phyloP scores from a whole-genome alignment of 1,139 yeast genomes.

The Suhomyces yuchorum region DNA sequence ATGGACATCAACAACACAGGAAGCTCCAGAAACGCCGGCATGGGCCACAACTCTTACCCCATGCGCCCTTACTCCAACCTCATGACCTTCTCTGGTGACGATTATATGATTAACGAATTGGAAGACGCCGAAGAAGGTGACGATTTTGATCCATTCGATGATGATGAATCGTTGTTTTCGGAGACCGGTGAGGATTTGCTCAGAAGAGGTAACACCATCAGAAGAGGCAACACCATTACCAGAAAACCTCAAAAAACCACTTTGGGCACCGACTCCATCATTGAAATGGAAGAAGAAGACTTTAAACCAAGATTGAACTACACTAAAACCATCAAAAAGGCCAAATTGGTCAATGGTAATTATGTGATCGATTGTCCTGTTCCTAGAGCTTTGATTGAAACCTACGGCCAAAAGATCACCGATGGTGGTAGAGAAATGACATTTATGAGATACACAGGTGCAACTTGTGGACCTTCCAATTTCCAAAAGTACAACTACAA shows the following conservation, averaged over 20 bases:
- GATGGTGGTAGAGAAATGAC: conserved; percentile 65
- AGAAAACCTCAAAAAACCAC: conserved; percentile 21
- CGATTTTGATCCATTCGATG: conserved; percentile 48
- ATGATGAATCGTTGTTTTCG: conserved; percentile 46
- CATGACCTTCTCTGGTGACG: conserved; percentile 40
- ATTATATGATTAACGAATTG: conserved; percentile 44
- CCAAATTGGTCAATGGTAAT: conserved; percentile 66
- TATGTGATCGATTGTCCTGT: conserved; percentile 81
- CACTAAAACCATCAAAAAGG: conserved; percentile 52
- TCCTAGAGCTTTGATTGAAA: conserved; percentile 57
- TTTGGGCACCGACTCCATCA: conserved; percentile 15
- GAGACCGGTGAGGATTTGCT: conserved; percentile 45
- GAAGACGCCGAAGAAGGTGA: conserved; percentile 45
- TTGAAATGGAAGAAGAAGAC: conserved; percentile 40
- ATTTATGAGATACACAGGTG: conserved; percentile 79
- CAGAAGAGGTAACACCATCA: conserved; percentile 38
- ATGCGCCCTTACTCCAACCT: conserved; percentile 27
- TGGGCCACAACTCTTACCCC: conserved; percentile 12
- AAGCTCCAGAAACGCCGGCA: conserved; percentile 8
- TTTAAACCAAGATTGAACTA: conserved; percentile 47
- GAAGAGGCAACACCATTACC: conserved; percentile 24
- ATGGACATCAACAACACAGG: conserved; percentile 15
- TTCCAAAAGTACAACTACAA: conserved; percentile 60
- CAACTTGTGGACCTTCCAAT: conserved; percentile 75
- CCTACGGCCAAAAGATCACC: conserved; percentile 51